Evolutionary conservation across 192 early-diverging fungal genomes (phyloP).

Genomic region (Pilobolus umbonatus): DNA sequence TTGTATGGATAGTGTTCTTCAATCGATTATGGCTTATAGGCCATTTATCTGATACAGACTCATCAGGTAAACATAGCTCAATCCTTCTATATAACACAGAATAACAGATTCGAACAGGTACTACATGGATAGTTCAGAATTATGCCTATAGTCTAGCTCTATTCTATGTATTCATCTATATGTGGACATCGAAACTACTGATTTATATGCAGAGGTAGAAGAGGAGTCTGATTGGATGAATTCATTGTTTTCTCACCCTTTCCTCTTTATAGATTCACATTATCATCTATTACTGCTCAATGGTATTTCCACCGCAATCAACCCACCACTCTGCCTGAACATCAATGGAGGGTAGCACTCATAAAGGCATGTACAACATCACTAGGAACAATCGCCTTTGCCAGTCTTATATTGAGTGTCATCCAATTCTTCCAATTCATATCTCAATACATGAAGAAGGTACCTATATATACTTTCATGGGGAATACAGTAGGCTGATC

Average conservation of each 20-base stretch:
- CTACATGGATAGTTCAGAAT: slow-evolving; percentile 46
- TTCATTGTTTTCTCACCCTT: neutral
- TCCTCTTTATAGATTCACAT: slow-evolving; percentile 42
- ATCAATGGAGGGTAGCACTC: slow-evolving; percentile 41
- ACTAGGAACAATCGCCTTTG: slow-evolving; percentile 64
- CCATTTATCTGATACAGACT: slow-evolving; percentile 14
- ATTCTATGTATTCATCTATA: slow-evolving; percentile 65
- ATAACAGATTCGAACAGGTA: too few relatives aligned
- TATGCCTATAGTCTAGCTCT: slow-evolving; percentile 45
- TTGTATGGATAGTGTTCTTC: slow-evolving; percentile 65
- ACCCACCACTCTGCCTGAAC: slow-evolving; percentile 17
- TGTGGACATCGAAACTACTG: slow-evolving; percentile 72
- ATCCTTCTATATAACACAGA: too few relatives aligned
- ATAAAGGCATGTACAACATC: slow-evolving; percentile 48
- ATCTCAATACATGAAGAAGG: slow-evolving; percentile 43
- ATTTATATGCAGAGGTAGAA: slow-evolving; percentile 61
- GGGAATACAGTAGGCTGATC: neutral
- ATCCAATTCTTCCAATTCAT: slow-evolving; percentile 50
- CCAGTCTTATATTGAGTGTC: slow-evolving; percentile 54
- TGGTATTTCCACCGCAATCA: slow-evolving; percentile 68
- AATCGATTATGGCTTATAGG: slow-evolving; percentile 61
- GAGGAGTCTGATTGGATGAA: neutral
- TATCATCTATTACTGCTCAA: slow-evolving; percentile 68
- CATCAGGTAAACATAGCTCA: too few relatives aligned
- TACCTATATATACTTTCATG: slow-evolving; percentile 12